phyloP scores from a whole-genome alignment of 257 asterid species.

The Solanum megistacrolobum region DNA sequence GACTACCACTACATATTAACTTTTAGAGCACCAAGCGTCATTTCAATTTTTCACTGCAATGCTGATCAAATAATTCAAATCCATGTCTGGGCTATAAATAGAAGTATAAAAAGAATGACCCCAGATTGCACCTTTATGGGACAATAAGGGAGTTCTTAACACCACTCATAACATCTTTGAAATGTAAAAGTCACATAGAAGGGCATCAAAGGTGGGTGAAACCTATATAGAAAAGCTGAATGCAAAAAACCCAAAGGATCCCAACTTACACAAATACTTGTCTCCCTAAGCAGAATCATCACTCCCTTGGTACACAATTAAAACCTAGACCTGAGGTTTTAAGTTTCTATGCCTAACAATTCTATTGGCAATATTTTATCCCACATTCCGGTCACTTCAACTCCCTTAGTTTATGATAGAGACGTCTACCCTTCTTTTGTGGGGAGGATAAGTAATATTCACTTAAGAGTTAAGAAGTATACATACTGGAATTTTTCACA shows the following conservation, averaged over 20 bases:
- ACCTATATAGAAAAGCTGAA: neutral
- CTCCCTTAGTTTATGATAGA: neutral
- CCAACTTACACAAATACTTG: neutral
- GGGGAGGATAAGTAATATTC: too few relatives aligned
- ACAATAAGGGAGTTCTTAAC: neutral
- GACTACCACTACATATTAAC: conserved; percentile 17
- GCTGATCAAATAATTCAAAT: neutral
- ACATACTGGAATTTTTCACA: neutral
- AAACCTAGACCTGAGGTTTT: neutral
- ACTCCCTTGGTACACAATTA: neutral
- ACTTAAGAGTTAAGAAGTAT: neutral
- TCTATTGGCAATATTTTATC: neutral
- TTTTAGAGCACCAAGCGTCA: conserved; percentile 6
- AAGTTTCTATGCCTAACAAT: neutral
- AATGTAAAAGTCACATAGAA: neutral
- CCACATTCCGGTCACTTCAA: neutral
- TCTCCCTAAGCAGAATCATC: neutral
- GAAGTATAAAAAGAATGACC: neutral
- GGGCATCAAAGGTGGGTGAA: neutral
- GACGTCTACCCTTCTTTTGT: too few relatives aligned
- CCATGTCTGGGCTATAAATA: neutral
- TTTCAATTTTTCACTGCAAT: conserved; percentile 1
- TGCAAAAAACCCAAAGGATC: neutral
- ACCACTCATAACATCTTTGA: neutral
- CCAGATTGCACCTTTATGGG: neutral